Evolutionary conservation across 495 filamentous ascomycete genomes (phyloP), one percentile per base, ranked within the genome.

Genomic region (Aspergillus saccharolyticus): DNA sequence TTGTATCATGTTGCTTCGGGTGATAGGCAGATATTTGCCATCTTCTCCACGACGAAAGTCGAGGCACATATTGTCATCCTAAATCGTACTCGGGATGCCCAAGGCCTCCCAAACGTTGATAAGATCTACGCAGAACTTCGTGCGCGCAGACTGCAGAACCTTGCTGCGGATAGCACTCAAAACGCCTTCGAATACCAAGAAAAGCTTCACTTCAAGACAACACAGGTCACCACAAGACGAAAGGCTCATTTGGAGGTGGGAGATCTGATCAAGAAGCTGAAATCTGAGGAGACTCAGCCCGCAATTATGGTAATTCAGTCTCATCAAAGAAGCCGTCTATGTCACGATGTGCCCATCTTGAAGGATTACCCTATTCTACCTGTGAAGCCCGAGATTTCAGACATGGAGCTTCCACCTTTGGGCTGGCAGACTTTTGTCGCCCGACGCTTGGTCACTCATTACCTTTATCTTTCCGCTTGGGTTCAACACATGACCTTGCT

Each of bases 351-450:
- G 50, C 89, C 95, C 8, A 81, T 88, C 14, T 73, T 99, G 55
- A 88, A 82, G 48, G 91, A 96, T 42, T 90, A 94, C 54, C 95
- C 94, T 3, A 81, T 89, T 17, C 73, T 99, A 28, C 79, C 88
- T 1, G 80, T 99, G 43, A 84, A 85, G 58, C 85, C 87, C 54
- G 91, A 99, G 63, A 77, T 85, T 22, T 83, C 88, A 0, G 95
- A 97, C 61, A 90, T 87, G 74, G 86, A 89, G 53, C 78, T 97
- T 14, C 94, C 94, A 1, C 89, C 91, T 2, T 79, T 99, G 39
- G 93, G 91, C 14, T 99, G 94, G 94, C 94, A 97, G 66, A 80
- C 83, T 0, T 94, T 96, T 62, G 85, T 95, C 60, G 89, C 90
- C 2, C 89, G 90, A 66, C 82, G 93, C 17, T 70, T 96, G 10